Conservation (phyloP, 2,329 filamentous ascomycete genomes). For the Mariannaea elegans region DNA sequence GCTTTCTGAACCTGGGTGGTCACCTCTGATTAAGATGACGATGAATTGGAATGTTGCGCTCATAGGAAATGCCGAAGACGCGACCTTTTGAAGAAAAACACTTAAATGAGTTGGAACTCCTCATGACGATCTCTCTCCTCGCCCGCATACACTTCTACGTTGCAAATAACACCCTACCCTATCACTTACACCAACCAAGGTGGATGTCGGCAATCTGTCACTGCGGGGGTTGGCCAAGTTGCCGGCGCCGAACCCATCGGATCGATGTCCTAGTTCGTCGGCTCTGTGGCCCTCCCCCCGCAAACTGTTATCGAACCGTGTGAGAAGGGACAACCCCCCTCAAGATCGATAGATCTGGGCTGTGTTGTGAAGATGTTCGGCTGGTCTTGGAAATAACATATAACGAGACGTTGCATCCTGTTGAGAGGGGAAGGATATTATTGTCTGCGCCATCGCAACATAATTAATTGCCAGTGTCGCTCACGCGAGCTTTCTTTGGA, state of each 20-base stretch:
- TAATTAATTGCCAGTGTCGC: not conserved
- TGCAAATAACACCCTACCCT: not conserved
- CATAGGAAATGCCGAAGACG: not conserved
- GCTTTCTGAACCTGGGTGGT: not conserved
- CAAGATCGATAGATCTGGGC: too few relatives aligned
- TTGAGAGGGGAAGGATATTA: not conserved
- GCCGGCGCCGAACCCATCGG: constrained; percentile 16
- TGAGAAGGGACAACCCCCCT: not conserved
- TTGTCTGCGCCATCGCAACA: not conserved
- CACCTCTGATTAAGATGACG: too few relatives aligned
- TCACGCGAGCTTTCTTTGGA: not conserved
- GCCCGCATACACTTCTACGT: not conserved
- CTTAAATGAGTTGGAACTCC: too few relatives aligned
- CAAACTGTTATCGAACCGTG: constrained; percentile 13
- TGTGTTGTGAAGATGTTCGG: not conserved
- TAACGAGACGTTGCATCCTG: constrained; percentile 16
- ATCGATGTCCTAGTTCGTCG: constrained; percentile 18
- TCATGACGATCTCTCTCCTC: constrained; percentile 1
- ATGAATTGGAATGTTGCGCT: constrained; percentile 1
- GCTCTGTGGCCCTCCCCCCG: constrained; percentile 20
- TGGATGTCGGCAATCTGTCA: constrained; percentile 12
- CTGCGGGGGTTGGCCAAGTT: constrained; percentile 13
- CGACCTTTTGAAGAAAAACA: constrained; percentile 17
- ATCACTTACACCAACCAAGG: constrained; percentile 10
- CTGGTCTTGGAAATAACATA: constrained; percentile 8